These are phyloP conservation scores for Niveomyces coronatus DNA, from an alignment of 2,329 filamentous ascomycete species.

Conservation along the genomic window DNA sequence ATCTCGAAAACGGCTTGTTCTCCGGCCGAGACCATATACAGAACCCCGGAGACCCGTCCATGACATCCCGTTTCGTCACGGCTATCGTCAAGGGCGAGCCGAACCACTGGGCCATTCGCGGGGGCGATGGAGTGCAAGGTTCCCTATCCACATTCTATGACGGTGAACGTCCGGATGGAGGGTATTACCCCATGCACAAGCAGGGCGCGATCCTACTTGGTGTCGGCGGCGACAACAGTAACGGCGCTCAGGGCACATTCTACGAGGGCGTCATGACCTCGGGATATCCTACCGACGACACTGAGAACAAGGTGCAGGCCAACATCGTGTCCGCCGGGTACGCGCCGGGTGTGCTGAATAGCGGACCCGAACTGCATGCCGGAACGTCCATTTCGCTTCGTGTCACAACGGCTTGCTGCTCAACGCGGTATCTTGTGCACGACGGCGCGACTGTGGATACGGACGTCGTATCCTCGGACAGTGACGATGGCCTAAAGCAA, in stretches of 20 bases:
- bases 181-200: conserved; percentile 54
- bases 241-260: conserved; percentile 49
- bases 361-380: conserved; percentile 35
- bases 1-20: conserved; percentile 58
- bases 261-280: conserved; percentile 56
- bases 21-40: conserved; percentile 37
- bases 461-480: conserved; percentile 43
- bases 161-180: conserved; percentile 41
- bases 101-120: conserved; percentile 49
- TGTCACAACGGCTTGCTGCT: conserved; percentile 45
- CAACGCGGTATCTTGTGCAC: conserved; percentile 45
- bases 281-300: conserved; percentile 49
- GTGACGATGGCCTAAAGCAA: conserved; percentile 36
- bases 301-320: conserved; percentile 47
- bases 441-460: conserved; percentile 39
- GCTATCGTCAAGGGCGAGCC: conserved; percentile 45
- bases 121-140: conserved; percentile 44
- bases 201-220: conserved; percentile 58
- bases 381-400: conserved; percentile 42
- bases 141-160: conserved; percentile 48
- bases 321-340: conserved; percentile 52
- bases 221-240: conserved; percentile 55
- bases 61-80: conserved; percentile 46
- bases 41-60: conserved; percentile 42
- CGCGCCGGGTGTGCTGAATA: conserved; percentile 34